Conservation (phyloP, 208 protist genomes). For the Acanthamoeba culbertsoni region DNA sequence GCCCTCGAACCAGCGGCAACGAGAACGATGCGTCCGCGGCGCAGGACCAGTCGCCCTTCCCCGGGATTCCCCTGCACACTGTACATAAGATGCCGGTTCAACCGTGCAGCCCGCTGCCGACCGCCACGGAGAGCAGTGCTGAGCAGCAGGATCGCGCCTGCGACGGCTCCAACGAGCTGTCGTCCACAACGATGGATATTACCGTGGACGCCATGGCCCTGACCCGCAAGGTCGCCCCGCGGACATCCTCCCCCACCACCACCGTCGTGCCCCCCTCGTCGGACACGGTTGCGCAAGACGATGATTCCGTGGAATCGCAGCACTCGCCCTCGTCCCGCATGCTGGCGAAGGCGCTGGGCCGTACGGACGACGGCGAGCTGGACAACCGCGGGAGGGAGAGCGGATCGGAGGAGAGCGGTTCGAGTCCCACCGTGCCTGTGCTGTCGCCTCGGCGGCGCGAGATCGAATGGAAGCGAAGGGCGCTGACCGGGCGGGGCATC, state of each 20-base stretch:
- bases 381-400: background rate
- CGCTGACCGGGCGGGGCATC: background rate
- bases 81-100: slow-evolving; percentile 28
- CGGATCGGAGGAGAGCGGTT: background rate
- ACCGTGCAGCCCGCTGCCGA: background rate
- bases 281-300: too few species aligned
- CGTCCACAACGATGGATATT: too few species aligned
- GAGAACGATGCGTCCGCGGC: background rate
- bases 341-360: background rate
- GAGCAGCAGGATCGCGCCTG: background rate
- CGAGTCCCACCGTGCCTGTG: background rate
- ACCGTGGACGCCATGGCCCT: too few species aligned
- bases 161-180: too few species aligned
- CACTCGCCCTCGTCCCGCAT: too few species aligned
- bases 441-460: background rate
- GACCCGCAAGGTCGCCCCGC: too few species aligned
- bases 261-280: too few species aligned
- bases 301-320: too few species aligned
- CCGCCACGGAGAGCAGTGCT: background rate
- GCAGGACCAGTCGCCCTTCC: slow-evolving; percentile 23
- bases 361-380: background rate
- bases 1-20: background rate
- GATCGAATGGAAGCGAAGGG: background rate
- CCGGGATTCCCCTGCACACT: slow-evolving; percentile 41
- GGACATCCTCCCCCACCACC: too few species aligned